phyloP scores from a whole-genome alignment of 179 eudicot genomes.

The Pouteria campechiana region DNA sequence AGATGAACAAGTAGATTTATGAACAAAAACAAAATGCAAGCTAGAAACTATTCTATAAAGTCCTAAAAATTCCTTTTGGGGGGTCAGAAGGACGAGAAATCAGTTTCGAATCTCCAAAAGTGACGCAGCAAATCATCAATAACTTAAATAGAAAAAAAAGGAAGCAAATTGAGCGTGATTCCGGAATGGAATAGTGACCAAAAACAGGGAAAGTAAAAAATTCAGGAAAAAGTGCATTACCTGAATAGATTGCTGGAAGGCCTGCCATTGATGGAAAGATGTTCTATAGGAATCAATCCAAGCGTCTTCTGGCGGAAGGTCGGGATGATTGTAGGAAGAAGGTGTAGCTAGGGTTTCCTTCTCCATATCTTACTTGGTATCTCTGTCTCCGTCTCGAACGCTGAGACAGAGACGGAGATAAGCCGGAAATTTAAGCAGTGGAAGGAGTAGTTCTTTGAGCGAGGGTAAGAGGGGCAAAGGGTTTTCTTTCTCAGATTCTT shows the following conservation, averaged over 20 bases:
- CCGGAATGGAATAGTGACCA: neutral
- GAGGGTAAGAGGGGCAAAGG: too few species aligned
- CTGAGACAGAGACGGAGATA: too few species aligned
- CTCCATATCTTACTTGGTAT: conserved; percentile 45
- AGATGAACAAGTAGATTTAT: too few species aligned
- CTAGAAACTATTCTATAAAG: too few species aligned
- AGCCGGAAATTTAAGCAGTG: too few species aligned
- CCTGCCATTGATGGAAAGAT: conserved; percentile 57
- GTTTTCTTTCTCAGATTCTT: too few species aligned
- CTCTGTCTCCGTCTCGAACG: too few species aligned
- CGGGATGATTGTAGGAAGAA: conserved; percentile 18
- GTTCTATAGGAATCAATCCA: conserved; percentile 47
- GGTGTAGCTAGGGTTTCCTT: conserved; percentile 38
- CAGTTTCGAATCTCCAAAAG: neutral
- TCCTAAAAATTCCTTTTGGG: too few species aligned
- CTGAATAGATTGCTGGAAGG: conserved; percentile 31
- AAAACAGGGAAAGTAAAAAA: neutral
- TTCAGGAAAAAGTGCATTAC: conserved; percentile 11
- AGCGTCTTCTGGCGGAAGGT: conserved; percentile 52
- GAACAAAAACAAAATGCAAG: too few species aligned
- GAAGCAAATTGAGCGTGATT: neutral
- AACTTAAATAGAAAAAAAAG: neutral
- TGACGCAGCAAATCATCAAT: neutral
- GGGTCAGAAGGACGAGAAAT: too few species aligned
- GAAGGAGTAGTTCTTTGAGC: too few species aligned